Percentiles rank a stretch among this genome's conserved stretches.
Evolutionary conservation across 2,329 filamentous ascomycete genomes (phyloP).

Genomic region (Talaromyces albobiverticillius): DNA sequence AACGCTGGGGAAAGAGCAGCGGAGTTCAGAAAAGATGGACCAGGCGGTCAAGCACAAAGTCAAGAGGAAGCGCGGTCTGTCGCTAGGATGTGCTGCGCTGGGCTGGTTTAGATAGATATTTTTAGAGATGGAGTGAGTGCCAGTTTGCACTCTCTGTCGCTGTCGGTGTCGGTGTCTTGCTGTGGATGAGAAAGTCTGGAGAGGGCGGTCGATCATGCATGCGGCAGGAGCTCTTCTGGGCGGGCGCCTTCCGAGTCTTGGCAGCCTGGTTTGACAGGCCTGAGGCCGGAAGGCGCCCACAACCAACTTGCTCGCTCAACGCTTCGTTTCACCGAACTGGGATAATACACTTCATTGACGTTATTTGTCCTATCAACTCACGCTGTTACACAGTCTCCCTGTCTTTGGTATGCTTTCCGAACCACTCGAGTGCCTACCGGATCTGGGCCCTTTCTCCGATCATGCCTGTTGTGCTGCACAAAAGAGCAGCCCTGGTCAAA

Average conservation of each 20-base stretch:
- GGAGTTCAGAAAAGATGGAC: too few relatives aligned
- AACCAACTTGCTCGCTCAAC: too few relatives aligned
- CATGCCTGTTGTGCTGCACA: not conserved
- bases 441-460: not conserved
- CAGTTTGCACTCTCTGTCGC: too few relatives aligned
- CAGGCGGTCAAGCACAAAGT: too few relatives aligned
- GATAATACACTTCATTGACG: not conserved
- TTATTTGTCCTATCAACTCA: not conserved
- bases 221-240: not conserved
- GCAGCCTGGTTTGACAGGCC: slow-evolving; percentile 9
- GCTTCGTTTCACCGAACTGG: not conserved
- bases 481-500: not conserved
- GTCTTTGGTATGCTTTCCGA: not conserved
- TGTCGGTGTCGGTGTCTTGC: too few relatives aligned
- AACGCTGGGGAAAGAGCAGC: slow-evolving; percentile 2
- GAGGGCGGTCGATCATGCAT: too few relatives aligned
- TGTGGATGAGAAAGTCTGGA: too few relatives aligned
- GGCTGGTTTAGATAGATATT: not conserved
- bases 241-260: slow-evolving; percentile 11
- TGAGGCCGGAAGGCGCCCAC: too few relatives aligned
- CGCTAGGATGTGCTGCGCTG: not conserved
- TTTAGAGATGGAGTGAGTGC: not conserved
- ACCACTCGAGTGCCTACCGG: not conserved
- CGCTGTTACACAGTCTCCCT: slow-evolving; percentile 2
- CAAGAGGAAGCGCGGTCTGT: too few relatives aligned